phyloP scores from a whole-genome alignment of 2,329 filamentous ascomycete genomes.

The Phialocephala sp. region DNA sequence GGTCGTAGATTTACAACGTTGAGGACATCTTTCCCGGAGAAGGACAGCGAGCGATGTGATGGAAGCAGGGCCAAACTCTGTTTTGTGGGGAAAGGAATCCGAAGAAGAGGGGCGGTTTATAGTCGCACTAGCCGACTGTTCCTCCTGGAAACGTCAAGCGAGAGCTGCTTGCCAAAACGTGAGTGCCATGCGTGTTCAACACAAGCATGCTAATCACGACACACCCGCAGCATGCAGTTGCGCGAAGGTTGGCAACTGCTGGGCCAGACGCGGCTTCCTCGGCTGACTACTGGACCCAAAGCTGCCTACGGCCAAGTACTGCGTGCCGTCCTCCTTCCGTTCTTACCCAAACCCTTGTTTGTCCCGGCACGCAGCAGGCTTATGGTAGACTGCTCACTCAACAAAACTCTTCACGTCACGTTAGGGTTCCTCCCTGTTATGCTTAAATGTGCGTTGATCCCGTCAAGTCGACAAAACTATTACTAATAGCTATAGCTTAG shows the following conservation, averaged over 20 bases:
- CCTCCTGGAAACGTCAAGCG: conserved; percentile 4
- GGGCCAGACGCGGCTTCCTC: not conserved
- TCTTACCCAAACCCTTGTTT: too few relatives aligned
- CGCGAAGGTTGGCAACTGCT: not conserved
- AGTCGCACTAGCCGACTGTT: not conserved
- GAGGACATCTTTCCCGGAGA: not conserved
- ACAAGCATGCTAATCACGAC: not conserved
- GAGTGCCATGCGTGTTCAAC: not conserved
- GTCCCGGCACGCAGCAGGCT: too few relatives aligned
- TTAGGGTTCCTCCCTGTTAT: not conserved
- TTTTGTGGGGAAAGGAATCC: not conserved
- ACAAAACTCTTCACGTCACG: not conserved
- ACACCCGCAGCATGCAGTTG: not conserved
- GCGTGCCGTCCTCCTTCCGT: too few relatives aligned
- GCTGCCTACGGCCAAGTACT: too few relatives aligned
- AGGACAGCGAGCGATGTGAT: not conserved
- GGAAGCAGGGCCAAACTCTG: not conserved
- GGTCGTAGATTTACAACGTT: not conserved
- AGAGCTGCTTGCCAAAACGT: not conserved
- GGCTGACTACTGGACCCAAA: not conserved
- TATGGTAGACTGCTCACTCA: too few relatives aligned
- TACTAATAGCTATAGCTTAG: too few relatives aligned
- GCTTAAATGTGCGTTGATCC: not conserved
- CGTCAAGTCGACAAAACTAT: not conserved
- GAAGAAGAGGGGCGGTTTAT: not conserved